Conservation (phyloP, 2,329 filamentous ascomycete species). For the Fusarium mundagurra region DNA sequence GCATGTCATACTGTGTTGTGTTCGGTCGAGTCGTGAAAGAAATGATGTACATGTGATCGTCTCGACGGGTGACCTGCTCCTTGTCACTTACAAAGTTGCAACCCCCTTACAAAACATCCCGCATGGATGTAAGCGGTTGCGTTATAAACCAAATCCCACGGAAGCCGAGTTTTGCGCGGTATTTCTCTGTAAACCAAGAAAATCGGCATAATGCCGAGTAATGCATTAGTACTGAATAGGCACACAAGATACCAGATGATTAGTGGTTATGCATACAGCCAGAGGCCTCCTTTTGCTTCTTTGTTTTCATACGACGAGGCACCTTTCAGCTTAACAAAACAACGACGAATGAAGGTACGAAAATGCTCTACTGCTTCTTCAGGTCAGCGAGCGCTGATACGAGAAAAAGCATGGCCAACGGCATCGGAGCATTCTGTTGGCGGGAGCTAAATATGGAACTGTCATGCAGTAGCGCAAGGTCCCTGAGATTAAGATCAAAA, state of each 20-base stretch:
- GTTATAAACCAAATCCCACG: not conserved
- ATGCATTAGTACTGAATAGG: not conserved
- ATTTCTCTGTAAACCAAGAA: not conserved
- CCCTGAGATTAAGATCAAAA: constrained; percentile 14
- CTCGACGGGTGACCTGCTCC: not conserved
- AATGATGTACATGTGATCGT: constrained; percentile 1
- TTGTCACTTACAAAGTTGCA: constrained; percentile 1
- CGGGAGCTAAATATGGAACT: constrained; percentile 38
- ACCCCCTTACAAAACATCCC: not conserved
- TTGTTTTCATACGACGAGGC: not conserved
- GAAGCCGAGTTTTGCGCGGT: not conserved
- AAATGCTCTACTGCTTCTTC: not conserved
- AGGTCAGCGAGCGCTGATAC: not conserved
- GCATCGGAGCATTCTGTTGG: constrained; percentile 22
- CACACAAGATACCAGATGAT: not conserved
- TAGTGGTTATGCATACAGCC: not conserved
- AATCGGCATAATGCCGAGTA: not conserved
- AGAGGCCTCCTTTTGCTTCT: not conserved
- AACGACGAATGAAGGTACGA: not conserved
- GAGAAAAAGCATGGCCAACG: not conserved
- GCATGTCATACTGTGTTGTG: not conserved
- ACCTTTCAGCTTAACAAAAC: not conserved
- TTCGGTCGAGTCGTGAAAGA: not conserved
- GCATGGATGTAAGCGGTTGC: not conserved
- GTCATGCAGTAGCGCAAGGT: constrained; percentile 34